These are phyloP conservation scores for Agapanthus africanus DNA, from an alignment of 106 monocot genomes.

Conservation along the genomic window DNA sequence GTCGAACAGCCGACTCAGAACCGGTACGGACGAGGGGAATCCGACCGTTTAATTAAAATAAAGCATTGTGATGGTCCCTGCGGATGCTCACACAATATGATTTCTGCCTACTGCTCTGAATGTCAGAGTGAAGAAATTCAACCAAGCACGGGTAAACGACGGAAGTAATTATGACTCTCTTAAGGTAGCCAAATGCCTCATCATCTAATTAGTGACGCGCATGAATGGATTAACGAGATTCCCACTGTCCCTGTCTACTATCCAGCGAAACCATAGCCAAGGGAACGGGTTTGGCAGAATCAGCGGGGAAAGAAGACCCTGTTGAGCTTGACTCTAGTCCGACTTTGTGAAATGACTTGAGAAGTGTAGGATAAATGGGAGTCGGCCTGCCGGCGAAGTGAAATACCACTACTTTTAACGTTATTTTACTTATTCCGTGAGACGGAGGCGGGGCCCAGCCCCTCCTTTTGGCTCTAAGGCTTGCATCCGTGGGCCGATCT, in stretches of 20 bases:
- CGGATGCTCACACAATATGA: no score
- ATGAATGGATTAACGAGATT: slow-evolving; percentile 86
- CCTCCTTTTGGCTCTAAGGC: no score
- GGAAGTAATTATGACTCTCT: neutral
- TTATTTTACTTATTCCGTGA: no score
- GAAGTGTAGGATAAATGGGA: slow-evolving; percentile 25
- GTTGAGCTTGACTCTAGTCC: slow-evolving; percentile 29
- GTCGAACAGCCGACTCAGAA: neutral
- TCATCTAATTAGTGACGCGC: slow-evolving; percentile 1
- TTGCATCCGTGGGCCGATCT: no score
- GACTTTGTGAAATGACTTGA: slow-evolving; percentile 26
- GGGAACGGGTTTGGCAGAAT: slow-evolving; percentile 29
- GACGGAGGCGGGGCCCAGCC: no score
- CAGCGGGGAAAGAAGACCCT: slow-evolving; percentile 37
- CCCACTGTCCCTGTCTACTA: slow-evolving; percentile 73
- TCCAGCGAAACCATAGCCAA: slow-evolving; percentile 74
- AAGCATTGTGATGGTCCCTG: no score
- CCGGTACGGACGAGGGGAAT: no score
- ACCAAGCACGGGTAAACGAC: neutral
- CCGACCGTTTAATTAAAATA: no score
- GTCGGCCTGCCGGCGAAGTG: no score
- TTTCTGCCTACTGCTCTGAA: no score
- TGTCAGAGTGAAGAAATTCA: neutral
- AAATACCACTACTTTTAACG: no score
- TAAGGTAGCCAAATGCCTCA: neutral